A percentile compares a stretch with the other conserved stretches of the same genome.
phyloP scores from a whole-genome alignment of 164 flowering plant species.

The Magnolia officinalis region DNA sequence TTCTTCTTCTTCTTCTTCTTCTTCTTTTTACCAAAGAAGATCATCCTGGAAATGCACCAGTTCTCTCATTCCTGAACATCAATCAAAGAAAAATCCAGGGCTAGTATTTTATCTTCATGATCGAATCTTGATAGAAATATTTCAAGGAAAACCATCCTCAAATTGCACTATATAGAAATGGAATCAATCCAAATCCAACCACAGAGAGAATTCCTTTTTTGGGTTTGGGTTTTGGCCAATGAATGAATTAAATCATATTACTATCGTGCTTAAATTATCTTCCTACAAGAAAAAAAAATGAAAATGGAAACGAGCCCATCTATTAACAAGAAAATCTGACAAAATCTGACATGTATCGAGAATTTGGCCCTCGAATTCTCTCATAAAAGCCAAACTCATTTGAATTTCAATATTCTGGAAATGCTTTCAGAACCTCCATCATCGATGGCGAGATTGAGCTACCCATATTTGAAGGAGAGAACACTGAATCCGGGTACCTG shows the following conservation, averaged over 20 bases:
- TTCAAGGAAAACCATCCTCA: neutral
- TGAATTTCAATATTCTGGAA: constrained; percentile 18
- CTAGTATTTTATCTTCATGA: too few relatives aligned
- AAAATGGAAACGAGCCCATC: neutral
- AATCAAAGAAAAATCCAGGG: too few relatives aligned
- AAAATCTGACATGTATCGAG: neutral
- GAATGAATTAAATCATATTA: constrained; percentile 4
- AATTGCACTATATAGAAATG: neutral
- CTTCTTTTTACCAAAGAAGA: too few relatives aligned
- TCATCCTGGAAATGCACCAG: too few relatives aligned
- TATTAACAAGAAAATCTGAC: neutral
- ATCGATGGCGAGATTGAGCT: constrained; percentile 25
- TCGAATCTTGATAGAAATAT: too few relatives aligned
- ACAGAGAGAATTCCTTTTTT: neutral
- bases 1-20: too few relatives aligned
- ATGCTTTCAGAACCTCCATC: constrained; percentile 25
- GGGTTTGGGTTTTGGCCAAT: neutral
- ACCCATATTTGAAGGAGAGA: constrained; percentile 19
- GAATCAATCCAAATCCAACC: neutral
- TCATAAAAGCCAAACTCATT: too few relatives aligned
- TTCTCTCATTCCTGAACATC: too few relatives aligned
- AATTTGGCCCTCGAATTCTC: neutral
- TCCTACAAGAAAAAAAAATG: neutral
- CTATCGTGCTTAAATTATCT: neutral
- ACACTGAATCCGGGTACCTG: constrained; percentile 26